phyloP scores from a whole-genome alignment of 805 yeast genomes.

The Hanseniaspora thailandica region DNA sequence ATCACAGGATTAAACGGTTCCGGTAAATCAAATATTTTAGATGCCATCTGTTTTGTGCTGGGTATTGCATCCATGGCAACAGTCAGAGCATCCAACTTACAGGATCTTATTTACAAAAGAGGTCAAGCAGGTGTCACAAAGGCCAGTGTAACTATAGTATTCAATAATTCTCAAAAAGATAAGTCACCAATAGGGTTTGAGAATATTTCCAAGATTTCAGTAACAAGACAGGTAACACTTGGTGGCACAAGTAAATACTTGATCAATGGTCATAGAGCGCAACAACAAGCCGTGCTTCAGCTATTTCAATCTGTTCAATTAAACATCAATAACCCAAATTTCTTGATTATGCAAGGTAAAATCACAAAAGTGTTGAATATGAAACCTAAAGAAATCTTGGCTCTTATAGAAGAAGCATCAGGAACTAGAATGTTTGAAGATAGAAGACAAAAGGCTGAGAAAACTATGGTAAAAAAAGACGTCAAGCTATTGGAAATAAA shows the following conservation, averaged over 20 bases:
- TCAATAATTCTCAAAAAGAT: slow-evolving; percentile 67
- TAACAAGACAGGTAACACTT: slow-evolving; percentile 78
- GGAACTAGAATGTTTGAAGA: slow-evolving; percentile 95
- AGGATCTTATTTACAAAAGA: slow-evolving; percentile 88
- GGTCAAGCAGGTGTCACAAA: slow-evolving; percentile 98
- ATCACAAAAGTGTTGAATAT: slow-evolving; percentile 93
- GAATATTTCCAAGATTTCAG: slow-evolving; percentile 63
- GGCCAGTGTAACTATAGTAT: slow-evolving; percentile 92
- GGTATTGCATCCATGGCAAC: slow-evolving; percentile 93
- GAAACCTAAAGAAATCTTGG: slow-evolving; percentile 82
- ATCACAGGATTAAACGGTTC: slow-evolving; percentile 96
- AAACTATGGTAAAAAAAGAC: slow-evolving; percentile 85
- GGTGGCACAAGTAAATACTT: slow-evolving; percentile 89
- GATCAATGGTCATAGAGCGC: slow-evolving; percentile 92
- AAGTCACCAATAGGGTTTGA: slow-evolving; percentile 84
- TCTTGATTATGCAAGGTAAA: slow-evolving; percentile 96
- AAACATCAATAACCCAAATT: slow-evolving; percentile 92
- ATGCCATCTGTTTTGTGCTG: slow-evolving; percentile 94
- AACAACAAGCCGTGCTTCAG: slow-evolving; percentile 81
- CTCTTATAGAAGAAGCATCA: slow-evolving; percentile 94
- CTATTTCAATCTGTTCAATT: slow-evolving; percentile 89
- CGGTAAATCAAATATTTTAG: slow-evolving; percentile 91
- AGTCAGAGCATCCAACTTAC: slow-evolving; percentile 84
- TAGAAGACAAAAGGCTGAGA: slow-evolving; percentile 79
- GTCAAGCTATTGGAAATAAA: slow-evolving; percentile 69